These are phyloP conservation scores for Fusarium phyllophilum DNA, from an alignment of 2,329 filamentous ascomycete species.

Conservation along the genomic window DNA sequence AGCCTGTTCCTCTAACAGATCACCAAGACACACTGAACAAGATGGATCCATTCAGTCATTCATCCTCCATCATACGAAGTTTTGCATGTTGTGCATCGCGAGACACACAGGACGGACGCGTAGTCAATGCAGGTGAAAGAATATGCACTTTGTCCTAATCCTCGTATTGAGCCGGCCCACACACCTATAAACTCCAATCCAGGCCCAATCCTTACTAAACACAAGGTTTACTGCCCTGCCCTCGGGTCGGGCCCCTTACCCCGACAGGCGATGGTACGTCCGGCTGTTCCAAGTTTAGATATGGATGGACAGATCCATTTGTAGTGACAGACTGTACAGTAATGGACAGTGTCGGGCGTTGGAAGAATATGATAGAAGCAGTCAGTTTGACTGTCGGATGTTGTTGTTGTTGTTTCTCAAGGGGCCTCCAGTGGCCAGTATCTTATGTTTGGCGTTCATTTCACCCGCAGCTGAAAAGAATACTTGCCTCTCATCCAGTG, in stretches of 20 bases:
- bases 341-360: background rate
- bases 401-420: background rate
- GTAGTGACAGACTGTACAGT: constrained; percentile 33
- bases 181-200: constrained; percentile 28
- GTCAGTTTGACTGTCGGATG: background rate
- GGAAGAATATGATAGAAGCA: background rate
- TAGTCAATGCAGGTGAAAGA: constrained; percentile 14
- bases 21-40: background rate
- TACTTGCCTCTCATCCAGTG: background rate
- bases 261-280: constrained; percentile 35
- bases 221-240: constrained; percentile 30
- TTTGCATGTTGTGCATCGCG: constrained; percentile 8
- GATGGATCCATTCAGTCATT: background rate
- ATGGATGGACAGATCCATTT: constrained; percentile 22
- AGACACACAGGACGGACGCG: constrained; percentile 27
- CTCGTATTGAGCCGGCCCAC: constrained; percentile 38
- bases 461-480: background rate
- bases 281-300: constrained; percentile 40
- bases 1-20: constrained; percentile 12
- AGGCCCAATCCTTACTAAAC: constrained; percentile 33
- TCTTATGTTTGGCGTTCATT: background rate
- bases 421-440: background rate
- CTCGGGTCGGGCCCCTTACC: constrained; percentile 34
- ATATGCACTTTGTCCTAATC: constrained; percentile 4
- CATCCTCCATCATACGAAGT: background rate